A percentile compares a stretch with the other conserved stretches of the same genome.
These are phyloP conservation scores for Carex arenaria DNA, from an alignment of 202 grass and related monocot genomes.

Conservation along the genomic window DNA sequence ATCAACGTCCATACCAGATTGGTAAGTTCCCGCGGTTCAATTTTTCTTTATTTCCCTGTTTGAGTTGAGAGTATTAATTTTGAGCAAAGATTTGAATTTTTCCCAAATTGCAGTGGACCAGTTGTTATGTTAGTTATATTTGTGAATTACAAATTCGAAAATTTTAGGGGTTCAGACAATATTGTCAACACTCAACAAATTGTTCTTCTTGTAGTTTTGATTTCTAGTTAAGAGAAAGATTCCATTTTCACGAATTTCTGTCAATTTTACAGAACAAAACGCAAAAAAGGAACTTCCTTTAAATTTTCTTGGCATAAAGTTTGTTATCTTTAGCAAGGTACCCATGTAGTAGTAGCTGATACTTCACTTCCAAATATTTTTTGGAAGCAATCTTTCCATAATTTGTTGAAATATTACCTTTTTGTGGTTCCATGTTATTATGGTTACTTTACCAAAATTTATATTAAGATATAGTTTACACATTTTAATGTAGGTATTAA, in stretches of 20 bases:
- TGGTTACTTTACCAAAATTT: too few species aligned
- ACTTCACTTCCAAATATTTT: neutral
- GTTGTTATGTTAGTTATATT: neutral
- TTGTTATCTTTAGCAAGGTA: neutral
- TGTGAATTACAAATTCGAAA: neutral
- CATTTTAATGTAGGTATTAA: slow-evolving; percentile 16
- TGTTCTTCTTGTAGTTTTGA: neutral
- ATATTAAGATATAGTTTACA: neutral
- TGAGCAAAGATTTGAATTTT: neutral
- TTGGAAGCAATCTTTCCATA: neutral
- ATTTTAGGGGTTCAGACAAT: neutral
- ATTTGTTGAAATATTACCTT: neutral
- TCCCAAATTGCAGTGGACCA: neutral
- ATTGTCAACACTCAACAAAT: neutral
- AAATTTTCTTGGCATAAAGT: neutral
- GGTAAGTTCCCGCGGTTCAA: neutral
- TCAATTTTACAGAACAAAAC: neutral
- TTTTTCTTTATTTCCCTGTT: neutral
- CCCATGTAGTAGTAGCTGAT: neutral
- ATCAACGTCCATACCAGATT: neutral
- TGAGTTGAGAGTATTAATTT: neutral
- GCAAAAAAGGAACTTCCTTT: too few species aligned
- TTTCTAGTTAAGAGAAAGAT: neutral
- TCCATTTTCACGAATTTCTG: neutral
- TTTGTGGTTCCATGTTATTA: too few species aligned